Base-by-base conservation (phyloP, 2,329 filamentous ascomycete genomes). In the Trichocomaceae sp. region DNA sequence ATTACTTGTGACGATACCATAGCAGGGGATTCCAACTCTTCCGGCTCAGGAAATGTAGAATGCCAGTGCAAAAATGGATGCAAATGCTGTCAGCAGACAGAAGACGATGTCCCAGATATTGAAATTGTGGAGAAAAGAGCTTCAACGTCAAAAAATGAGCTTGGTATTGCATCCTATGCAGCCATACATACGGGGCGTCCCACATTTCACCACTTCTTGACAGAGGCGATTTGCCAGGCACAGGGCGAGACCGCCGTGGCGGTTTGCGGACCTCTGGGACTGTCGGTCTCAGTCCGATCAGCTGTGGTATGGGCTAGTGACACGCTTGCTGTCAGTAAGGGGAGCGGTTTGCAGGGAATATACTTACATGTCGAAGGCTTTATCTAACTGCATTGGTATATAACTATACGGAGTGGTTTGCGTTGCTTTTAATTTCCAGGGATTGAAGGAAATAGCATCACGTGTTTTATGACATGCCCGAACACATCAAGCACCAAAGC, bases 331-430 rank as follows among this genome's bases (percentile, higher is more conserved):
- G 33, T 49, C 5, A 49, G 31, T n/a, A 39, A 49, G n/a, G 47
- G 47, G 8, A 49, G 31, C n/a, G 33, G 47, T 2, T 31, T 47
- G 26, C 47, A 49, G 31, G 47, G 29, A 9, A 17, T 49, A 13
- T 49, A 49, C 39, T 49, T 49, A 19, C 47, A 39, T 37, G 47
- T 49, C 2, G 47, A 49, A 29, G 35, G 19, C 13, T 49, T 49
- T 37, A n/a, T 8, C 26, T 48, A 26, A 15, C 12, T 33, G 23
- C 8, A 33, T 5, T 48, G 20, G n/a, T n/a, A n/a, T n/a, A n/a
- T n/a, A n/a, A n/a, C n/a, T n/a, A n/a, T n/a, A n/a, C n/a, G n/a
- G n/a, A n/a, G n/a, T n/a, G n/a, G n/a, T n/a, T n/a, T n/a, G n/a
- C n/a, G n/a, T n/a, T n/a, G n/a, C n/a, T n/a, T n/a, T n/a, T n/a